phyloP scores from a whole-genome alignment of 2,329 filamentous ascomycete species.

The Exophiala spinifera region DNA sequence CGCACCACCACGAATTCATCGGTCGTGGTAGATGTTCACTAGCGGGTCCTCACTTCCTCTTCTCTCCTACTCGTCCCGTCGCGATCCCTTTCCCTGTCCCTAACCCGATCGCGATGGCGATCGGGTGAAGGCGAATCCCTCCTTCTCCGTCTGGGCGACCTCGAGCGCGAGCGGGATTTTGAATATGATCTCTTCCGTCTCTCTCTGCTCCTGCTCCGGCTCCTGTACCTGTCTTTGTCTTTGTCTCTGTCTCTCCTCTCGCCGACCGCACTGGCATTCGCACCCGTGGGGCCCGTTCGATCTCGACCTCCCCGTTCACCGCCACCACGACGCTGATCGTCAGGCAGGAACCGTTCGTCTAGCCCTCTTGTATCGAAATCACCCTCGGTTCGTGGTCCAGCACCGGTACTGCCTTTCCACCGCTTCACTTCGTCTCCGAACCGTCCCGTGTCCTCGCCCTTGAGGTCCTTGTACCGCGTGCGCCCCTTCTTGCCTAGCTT shows the following conservation, averaged over 20 bases:
- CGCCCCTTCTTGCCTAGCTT: conserved; percentile 89
- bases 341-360: conserved; percentile 48
- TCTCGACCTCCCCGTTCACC: not conserved
- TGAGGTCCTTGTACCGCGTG: conserved; percentile 84
- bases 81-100: not conserved
- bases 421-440: conserved; percentile 64
- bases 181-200: conserved; percentile 36
- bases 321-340: conserved; percentile 37
- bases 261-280: conserved; percentile 45
- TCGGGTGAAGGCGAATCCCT: conserved; percentile 7
- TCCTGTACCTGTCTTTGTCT: conserved; percentile 30
- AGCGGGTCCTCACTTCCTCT: not conserved
- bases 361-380: conserved; percentile 38
- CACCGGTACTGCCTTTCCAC: conserved; percentile 28
- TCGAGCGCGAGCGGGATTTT: conserved; percentile 10
- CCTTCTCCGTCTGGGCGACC: conserved; percentile 16
- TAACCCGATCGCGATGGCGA: conserved; percentile 34
- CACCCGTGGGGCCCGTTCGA: conserved; percentile 40
- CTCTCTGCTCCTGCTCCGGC: conserved; percentile 6
- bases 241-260: conserved; percentile 38
- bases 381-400: conserved; percentile 10
- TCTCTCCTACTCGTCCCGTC: too few relatives aligned
- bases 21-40: not conserved
- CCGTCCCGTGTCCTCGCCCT: conserved; percentile 81
- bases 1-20: too few relatives aligned